Evolutionary conservation across 768 basidiomycete genomes (phyloP), one percentile per base, ranked within the genome.

Genomic region (Trichaptum fuscoviolaceum): DNA sequence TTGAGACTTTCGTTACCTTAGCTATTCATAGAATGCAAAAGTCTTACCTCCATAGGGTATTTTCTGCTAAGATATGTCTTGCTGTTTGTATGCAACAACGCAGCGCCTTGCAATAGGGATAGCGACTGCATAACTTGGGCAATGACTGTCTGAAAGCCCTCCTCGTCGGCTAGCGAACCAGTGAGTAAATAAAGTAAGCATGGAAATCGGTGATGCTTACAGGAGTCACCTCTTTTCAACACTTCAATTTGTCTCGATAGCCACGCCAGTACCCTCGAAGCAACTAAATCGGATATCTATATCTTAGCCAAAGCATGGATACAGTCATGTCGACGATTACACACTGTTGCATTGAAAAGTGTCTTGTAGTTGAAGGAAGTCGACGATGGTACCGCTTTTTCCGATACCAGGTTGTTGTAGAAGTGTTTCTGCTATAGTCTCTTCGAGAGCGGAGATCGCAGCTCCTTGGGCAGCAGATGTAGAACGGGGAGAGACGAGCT

Each of bases 291-390:
- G 20, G 57, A 7, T 42, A 12, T 12, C 24, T 62, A 58, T 65
- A 18, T 35, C 42, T 30, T 8, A 30, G 30, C 4, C 2, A 58
- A 25, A 17, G 58, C 9, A 27, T 23, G 23, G 30, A 23, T 5
- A 25, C 24, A 12, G 25, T 58, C 66, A 26, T 23, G 42, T 62
- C 9, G n/a, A 3, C 10, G 35, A 35, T n/a, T 42, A 71, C 90
- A 67, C 70, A 93, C 93, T 80, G 72, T 95, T 95, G 75, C 89
- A 92, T 74, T 94, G 90, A 70, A 95, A 93, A 0, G 86, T 86
- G 70, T 90, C 85, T 73, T 95, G 93, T 57, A 93, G 77, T 10
- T 84, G 81, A 23, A 88, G 73, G 75, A 93, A 91, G 60, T 77
- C 75, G 42, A 81, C 9, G 24, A 61, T 12, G 24, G 35, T 27